Base-by-base conservation (phyloP, 768 basidiomycete genomes). In the Lactarius vividus region DNA sequence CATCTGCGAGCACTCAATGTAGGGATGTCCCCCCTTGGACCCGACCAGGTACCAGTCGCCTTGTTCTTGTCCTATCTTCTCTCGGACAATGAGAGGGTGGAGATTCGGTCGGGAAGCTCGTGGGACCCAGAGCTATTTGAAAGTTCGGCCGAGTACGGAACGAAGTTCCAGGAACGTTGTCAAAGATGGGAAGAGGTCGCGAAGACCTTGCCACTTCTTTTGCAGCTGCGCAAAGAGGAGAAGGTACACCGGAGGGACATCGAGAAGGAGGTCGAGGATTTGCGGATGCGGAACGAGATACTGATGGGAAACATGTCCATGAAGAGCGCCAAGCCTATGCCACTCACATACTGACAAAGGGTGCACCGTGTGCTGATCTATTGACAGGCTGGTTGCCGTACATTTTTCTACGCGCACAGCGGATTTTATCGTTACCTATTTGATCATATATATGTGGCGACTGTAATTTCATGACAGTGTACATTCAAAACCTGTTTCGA, bases 211-310 rank as follows among this genome's bases (percentile, higher is more conserved):
- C 69, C 69, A 16, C 57, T 70, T 18, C 54, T 70, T 26, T 37
- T 69, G 44, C 63, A 65, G 33, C 57, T 70, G 40, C 67, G 61
- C 10, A 62, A 65, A n/a, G 62, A 69, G 46, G 69, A 70, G 54
- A 61, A 59, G 46, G 42, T 2, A 10, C 57, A 69, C 29, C 69
- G 69, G 23, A 52, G 57, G 35, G 64, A 69, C 15, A 61, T 70
- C 20, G 67, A 69, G 63, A 61, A 61, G 57, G 69, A 70, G 63
- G 64, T 70, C 13, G 68, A 69, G 44, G 69, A 70, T 60, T 35
- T 70, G 54, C 63, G 64, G 35, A 70, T 70, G 69, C 60, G 69
- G 40, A 70, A 69, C 35, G 69, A 70, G 54, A 64, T 70, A 26
- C 61, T 70, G 15, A 54, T 65, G 26, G 69, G 63, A 57, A 60